Evolutionary conservation across 441 rosid genomes (phyloP), one percentile per base, ranked within the genome.

Genomic region (Gossypium armourianum): DNA sequence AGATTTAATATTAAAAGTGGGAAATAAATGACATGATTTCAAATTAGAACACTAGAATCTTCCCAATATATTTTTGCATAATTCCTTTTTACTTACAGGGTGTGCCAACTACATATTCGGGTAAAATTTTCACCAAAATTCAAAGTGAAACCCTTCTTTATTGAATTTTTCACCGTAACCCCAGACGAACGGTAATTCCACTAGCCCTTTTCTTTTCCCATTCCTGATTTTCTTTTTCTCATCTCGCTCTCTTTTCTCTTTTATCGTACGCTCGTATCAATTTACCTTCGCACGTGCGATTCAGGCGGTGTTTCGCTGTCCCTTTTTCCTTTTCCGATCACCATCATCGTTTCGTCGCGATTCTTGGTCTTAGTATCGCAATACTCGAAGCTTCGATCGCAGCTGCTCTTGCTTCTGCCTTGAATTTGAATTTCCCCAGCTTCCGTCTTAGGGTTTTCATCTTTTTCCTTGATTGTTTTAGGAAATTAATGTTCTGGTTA

Each of bases 251-350:
- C 21, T 47, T 47, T 47, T 60, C 12, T 7, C 4, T 17, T 36
- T 4, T 9, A 36, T 36, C 15, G 15, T 32, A 32, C 13, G 45
- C 23, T 26, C 47, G 47, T 70, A 66, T 70, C 67, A 52, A 40
- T 45, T 69, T 26, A 20, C 23, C 21, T 4, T 70, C 21, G 73
- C 57, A 58, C 73, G 66, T 57, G 73, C 66, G 56, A 70, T 43
- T 43, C 24, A 45, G 21, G 55, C 65, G 13, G 45, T 62, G 26
- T 62, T 17, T 58, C 24, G 55, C 65, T 43, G 65, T 24, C 19
- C 47, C 56, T 49, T 32, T 70, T 32, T 17, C 62, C 7, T 15
- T 29, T 58, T 2, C 23, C 66, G 66, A 59, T 70, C 24, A 45
- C 43, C 66, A 7, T 59, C 28, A 6, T 43, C 24, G 73, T 43